Evolutionary conservation across 129 eudicot species (phyloP).

Genomic region (Lonicera japonica): DNA sequence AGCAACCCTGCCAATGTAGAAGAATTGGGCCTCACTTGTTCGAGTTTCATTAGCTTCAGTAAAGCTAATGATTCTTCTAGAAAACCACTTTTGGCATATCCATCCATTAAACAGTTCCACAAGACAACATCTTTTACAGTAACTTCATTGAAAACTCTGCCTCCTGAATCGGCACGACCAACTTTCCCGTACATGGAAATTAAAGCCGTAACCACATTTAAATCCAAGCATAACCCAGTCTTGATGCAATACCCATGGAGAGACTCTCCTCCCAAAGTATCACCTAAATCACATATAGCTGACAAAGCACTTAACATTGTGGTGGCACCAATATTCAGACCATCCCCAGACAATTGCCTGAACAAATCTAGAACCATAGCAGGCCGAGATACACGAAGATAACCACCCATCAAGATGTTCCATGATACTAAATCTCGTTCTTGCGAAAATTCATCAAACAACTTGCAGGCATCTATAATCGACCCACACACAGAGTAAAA

Average conservation of each 20-base stretch:
- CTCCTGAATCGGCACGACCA: conserved; percentile 16
- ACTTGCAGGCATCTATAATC: conserved; percentile 20
- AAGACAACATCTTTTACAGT: conserved; percentile 28
- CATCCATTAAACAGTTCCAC: neutral
- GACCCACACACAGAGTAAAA: conserved; percentile 32
- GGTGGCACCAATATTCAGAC: conserved; percentile 9
- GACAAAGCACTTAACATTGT: conserved; percentile 28
- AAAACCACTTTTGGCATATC: neutral
- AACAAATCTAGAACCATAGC: conserved; percentile 24
- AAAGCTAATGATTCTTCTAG: neutral
- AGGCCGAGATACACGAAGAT: conserved; percentile 11
- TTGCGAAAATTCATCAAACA: conserved; percentile 27
- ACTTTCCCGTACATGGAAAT: conserved; percentile 28
- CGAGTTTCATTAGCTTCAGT: neutral
- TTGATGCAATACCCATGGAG: conserved; percentile 29
- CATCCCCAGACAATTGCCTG: conserved; percentile 13
- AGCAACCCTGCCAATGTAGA: conserved; percentile 40
- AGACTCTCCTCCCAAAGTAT: conserved; percentile 10
- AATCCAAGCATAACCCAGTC: conserved; percentile 13
- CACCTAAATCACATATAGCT: conserved; percentile 13
- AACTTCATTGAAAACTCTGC: conserved; percentile 27
- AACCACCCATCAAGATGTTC: conserved; percentile 36
- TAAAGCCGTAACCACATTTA: conserved; percentile 25
- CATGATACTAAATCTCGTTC: conserved; percentile 31
- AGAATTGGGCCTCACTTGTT: neutral